Evolutionary conservation across 306 rosid species (phyloP).

Genomic region (Coriaria nepalensis): DNA sequence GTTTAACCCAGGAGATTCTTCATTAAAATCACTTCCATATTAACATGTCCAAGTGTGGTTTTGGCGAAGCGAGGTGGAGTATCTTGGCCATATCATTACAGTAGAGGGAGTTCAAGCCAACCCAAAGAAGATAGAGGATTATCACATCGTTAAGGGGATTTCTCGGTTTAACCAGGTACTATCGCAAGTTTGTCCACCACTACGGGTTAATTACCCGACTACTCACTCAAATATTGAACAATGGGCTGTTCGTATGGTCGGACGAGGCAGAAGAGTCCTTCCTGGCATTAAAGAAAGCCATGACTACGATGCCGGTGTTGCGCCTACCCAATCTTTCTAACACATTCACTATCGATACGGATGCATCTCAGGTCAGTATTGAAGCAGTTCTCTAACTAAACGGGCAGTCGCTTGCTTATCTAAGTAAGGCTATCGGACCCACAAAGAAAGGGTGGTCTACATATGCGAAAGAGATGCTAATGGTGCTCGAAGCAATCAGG

Average conservation of each 20-base stretch:
- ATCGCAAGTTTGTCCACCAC: background rate
- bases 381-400: background rate
- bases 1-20: background rate
- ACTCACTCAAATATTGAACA: background rate
- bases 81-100: background rate
- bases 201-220: background rate
- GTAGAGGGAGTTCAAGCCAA: background rate
- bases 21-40: too few relatives aligned
- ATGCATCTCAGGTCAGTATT: background rate
- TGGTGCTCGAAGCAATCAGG: background rate
- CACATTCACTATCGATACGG: background rate
- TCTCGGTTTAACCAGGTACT: background rate
- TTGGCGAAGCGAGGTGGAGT: background rate
- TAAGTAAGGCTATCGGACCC: background rate
- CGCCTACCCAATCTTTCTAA: background rate
- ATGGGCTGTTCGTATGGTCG: background rate
- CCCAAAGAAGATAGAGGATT: background rate
- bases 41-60: too few relatives aligned
- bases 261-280: background rate
- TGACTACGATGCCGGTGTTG: too few relatives aligned
- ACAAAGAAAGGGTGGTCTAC: background rate
- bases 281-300: too few relatives aligned
- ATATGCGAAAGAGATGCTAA: background rate
- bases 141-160: background rate
- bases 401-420: background rate